A percentile compares a stretch with the other conserved stretches of the same genome.
phyloP scores from a whole-genome alignment of 139 green algal species.

The Chlorella ohadii region DNA sequence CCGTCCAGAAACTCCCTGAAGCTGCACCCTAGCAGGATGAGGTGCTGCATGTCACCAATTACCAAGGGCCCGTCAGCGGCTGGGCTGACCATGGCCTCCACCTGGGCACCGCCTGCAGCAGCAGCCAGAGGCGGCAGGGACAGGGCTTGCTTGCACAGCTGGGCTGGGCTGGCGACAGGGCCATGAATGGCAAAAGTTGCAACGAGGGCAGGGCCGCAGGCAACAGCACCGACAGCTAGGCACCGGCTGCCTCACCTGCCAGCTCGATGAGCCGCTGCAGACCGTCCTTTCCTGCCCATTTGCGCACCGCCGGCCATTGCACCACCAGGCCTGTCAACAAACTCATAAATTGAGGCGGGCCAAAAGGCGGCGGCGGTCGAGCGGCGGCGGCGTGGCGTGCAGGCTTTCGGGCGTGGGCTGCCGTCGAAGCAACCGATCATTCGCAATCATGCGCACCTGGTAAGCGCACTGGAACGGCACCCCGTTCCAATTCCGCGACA shows the following conservation, averaged over 20 bases:
- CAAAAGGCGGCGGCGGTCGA: neutral
- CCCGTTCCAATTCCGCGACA: neutral
- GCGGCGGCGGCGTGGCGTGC: neutral
- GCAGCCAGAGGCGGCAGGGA: no score
- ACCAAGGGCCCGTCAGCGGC: slow-evolving; percentile 13
- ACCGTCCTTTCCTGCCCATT: slow-evolving; percentile 36
- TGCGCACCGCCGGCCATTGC: slow-evolving; percentile 39
- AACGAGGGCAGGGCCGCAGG: no score
- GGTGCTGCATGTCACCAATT: slow-evolving; percentile 61
- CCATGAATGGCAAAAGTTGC: no score
- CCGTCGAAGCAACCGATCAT: no score
- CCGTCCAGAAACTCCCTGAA: slow-evolving; percentile 37
- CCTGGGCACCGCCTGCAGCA: slow-evolving; percentile 5
- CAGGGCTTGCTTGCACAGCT: no score
- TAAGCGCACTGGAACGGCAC: neutral
- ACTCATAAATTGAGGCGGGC: no score
- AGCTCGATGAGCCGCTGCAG: slow-evolving; percentile 33
- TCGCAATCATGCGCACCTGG: slow-evolving; percentile 9
- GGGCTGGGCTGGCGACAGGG: no score
- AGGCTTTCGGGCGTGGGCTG: no score
- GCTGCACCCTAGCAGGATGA: slow-evolving; percentile 38
- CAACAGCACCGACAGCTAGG: no score
- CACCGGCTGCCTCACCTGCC: neutral
- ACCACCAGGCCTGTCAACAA: slow-evolving; percentile 42
- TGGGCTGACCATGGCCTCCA: slow-evolving; percentile 60